Base-by-base conservation (phyloP, 768 basidiomycete genomes). In the Lanmaoa pseudosensibilis region DNA sequence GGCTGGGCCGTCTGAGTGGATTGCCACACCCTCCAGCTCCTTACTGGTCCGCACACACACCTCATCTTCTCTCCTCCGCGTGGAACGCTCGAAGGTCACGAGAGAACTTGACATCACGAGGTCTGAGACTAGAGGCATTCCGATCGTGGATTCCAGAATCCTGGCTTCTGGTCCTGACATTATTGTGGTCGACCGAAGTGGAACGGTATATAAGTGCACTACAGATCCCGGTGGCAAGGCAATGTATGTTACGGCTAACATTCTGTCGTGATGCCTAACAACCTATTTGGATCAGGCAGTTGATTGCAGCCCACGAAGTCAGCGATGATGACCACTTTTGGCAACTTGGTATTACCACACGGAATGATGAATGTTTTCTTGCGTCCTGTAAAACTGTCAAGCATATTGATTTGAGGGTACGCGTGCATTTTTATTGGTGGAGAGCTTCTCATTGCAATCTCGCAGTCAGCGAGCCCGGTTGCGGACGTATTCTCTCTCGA, bases 351-450 rank as follows among this genome's bases (percentile, higher is more conserved):
- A 53, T 73, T 25, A 75, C 75, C 18, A 48, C 60, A 12, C 63
- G 66, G 33, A 62, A 60, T 13, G 67, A 77, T 15, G 70, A 73
- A 18, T 81, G 77, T 55, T 73, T 83, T 51, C 66, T 86, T 13
- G 63, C 82, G 21, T 85, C 83, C 0, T 74, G 67, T n/a, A 76
- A 71, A 40, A 57, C 52, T 18, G 67, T 86, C 38, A 65, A 63
- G 36, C 74, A 75, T 15, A 56, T 85, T 21, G 89, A 92, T 66
- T 73, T 78, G 39, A 74, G 88, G 63, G 89, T 90, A 73, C 40
- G 79, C 60, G 21, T 16, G 12, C 15, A 4, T 21, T 33, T n/a
- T 41, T 46, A 18, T 40, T 10, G 21, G 25, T 36, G 43, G 51
- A 41, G 18, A 32, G 45, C 36, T 21, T 44, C 45, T 62, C 16